Evolutionary conservation across 2,329 filamentous ascomycete genomes (phyloP).

Genomic region (Pleoardoris graminearum): DNA sequence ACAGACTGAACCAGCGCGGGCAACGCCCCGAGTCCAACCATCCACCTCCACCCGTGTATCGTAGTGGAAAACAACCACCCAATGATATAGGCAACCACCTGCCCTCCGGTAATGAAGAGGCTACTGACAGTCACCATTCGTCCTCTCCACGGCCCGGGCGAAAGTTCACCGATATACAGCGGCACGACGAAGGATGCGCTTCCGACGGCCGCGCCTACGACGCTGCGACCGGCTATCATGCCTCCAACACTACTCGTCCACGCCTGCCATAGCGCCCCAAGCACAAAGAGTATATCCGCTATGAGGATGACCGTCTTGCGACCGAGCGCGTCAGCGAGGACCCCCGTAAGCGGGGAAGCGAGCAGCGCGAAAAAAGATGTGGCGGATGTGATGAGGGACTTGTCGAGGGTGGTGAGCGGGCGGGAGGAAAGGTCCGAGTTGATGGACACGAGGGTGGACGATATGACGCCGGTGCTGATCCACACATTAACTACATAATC

Average conservation of each 20-base stretch:
- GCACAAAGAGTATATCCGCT: constrained; percentile 65
- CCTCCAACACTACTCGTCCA: constrained; percentile 58
- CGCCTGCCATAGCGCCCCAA: constrained; percentile 69
- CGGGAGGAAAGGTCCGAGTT: constrained; percentile 57
- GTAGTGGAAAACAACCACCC: constrained; percentile 72
- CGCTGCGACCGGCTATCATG: constrained; percentile 69
- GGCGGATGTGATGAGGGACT: constrained; percentile 61
- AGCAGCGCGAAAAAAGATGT: constrained; percentile 62
- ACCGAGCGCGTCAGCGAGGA: constrained; percentile 72
- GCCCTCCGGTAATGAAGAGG: constrained; percentile 83
- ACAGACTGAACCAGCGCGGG: constrained; percentile 73
- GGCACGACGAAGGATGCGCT: constrained; percentile 81
- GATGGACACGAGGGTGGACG: constrained; percentile 62
- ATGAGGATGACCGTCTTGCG: constrained; percentile 79
- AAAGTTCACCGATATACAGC: constrained; percentile 76
- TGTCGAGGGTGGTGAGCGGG: constrained; percentile 57
- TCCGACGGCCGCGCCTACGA: constrained; percentile 74
- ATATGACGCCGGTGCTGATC: constrained; percentile 61
- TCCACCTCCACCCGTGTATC: constrained; percentile 76
- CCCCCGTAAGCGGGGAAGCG: constrained; percentile 58
- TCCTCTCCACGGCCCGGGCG: constrained; percentile 75
- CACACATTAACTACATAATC: constrained; percentile 15
- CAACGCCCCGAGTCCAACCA: constrained; percentile 81
- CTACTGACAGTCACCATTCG: constrained; percentile 79
- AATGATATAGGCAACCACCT: constrained; percentile 83